phyloP scores from a whole-genome alignment of 768 basidiomycete genomes.

The Tubosaeta sp. region DNA sequence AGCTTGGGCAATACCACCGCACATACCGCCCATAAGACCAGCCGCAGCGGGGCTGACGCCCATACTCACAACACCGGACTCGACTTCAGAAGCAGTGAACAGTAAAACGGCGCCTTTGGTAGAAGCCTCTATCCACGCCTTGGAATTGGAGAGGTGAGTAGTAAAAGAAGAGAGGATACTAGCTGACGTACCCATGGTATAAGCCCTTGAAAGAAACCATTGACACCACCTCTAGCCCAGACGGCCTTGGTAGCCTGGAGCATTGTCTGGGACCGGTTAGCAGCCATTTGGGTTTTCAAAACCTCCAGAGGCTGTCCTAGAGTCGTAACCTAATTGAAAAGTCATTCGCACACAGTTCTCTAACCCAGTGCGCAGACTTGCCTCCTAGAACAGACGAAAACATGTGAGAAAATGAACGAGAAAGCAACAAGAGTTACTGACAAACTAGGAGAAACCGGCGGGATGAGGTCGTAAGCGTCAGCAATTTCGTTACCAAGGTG shows the following conservation, averaged over 20 bases:
- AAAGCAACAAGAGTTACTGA: constrained; percentile 21
- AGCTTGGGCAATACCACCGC: constrained; percentile 94
- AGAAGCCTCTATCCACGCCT: constrained; percentile 99
- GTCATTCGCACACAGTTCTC: not conserved
- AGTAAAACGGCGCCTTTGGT: constrained; percentile 96
- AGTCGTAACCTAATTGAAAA: constrained; percentile 74
- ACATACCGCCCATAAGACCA: constrained; percentile 95
- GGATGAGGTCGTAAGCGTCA: constrained; percentile 8
- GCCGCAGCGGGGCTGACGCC: constrained; percentile 78
- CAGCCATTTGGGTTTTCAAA: constrained; percentile 99
- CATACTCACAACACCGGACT: constrained; percentile 56
- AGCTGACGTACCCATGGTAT: constrained; percentile 85
- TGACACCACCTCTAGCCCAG: constrained; percentile 86
- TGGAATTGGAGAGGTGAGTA: not conserved
- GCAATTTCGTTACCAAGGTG: constrained; percentile 25
- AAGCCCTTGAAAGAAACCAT: constrained; percentile 95
- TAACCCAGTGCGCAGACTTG: constrained; percentile 36
- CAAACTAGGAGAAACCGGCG: constrained; percentile 38
- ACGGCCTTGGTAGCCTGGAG: constrained; percentile 77
- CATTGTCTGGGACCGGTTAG: constrained; percentile 92
- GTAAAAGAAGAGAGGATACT: not conserved
- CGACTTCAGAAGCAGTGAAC: constrained; percentile 95
- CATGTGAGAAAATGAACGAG: constrained; percentile 9
- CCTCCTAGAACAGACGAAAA: constrained; percentile 52
- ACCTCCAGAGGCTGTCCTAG: constrained; percentile 98